Conservation (phyloP, 108 stramenopile species). For the Cyclostephanos invisitatus region DNA sequence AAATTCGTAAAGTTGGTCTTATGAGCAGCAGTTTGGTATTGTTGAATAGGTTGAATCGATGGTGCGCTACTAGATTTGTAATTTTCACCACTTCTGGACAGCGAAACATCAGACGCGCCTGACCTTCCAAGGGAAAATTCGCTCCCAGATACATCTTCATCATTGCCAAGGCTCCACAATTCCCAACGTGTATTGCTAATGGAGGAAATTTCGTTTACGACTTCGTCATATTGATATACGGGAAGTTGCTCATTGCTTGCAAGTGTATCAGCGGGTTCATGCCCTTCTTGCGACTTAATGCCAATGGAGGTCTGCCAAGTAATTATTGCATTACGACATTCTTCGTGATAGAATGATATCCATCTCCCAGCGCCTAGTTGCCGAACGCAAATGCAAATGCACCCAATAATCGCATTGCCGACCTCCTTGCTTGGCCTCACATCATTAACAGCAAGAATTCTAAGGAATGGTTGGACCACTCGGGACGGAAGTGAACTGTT, state of each 20-base stretch:
- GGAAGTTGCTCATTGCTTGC: conserved; percentile 14
- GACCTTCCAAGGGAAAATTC: conserved; percentile 36
- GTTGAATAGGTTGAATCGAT: conserved; percentile 40
- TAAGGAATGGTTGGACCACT: conserved; percentile 78
- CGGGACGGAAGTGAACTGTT: conserved; percentile 64
- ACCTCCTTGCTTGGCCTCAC: conserved; percentile 55
- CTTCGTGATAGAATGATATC: conserved; percentile 74
- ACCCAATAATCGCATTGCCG: conserved; percentile 68
- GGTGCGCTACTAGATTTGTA: conserved; percentile 31
- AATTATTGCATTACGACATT: conserved; percentile 52
- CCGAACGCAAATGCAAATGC: conserved; percentile 72
- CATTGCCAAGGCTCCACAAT: background rate
- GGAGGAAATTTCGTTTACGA: conserved; percentile 38
- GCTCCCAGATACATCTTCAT: conserved; percentile 30
- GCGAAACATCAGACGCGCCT: conserved; percentile 38
- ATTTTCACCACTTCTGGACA: conserved; percentile 35
- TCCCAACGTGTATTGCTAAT: conserved; percentile 17
- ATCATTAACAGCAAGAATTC: conserved; percentile 57
- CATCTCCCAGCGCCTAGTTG: conserved; percentile 69
- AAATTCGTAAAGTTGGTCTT: conserved; percentile 77
- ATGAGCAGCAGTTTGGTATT: conserved; percentile 45
- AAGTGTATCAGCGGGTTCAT: conserved; percentile 10
- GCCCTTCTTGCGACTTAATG: conserved; percentile 8
- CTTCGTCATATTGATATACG: conserved; percentile 50
- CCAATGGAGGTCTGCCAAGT: conserved; percentile 54